phyloP scores from a whole-genome alignment of 1,284 basidiomycete species.

The Cystobasidium slooffiae region DNA sequence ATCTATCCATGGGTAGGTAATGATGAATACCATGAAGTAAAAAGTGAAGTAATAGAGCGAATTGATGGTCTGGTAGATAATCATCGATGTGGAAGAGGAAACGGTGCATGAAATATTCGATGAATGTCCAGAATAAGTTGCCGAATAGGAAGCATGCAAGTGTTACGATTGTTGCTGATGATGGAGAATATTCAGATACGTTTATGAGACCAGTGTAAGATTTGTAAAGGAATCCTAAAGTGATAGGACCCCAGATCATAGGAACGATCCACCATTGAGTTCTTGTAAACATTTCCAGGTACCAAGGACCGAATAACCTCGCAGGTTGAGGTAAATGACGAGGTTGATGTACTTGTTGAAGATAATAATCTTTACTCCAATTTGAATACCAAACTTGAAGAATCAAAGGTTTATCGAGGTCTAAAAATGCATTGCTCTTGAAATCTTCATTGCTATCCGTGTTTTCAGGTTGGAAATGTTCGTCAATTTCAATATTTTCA shows the following conservation, averaged over 20 bases:
- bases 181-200: slow-evolving; percentile 59
- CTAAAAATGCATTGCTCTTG: slow-evolving; percentile 88
- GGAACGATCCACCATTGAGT: slow-evolving; percentile 97
- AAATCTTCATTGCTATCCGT: slow-evolving; percentile 79
- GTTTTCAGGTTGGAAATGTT: slow-evolving; percentile 85
- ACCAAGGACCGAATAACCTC: slow-evolving; percentile 78
- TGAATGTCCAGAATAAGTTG: slow-evolving; percentile 88
- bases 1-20: slow-evolving; percentile 75
- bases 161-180: slow-evolving; percentile 59
- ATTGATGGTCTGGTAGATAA: slow-evolving; percentile 80
- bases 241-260: slow-evolving; percentile 87
- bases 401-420: slow-evolving; percentile 83
- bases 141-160: slow-evolving; percentile 73
- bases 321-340: slow-evolving; percentile 86
- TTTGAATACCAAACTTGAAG: slow-evolving; percentile 81
- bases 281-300: slow-evolving; percentile 85
- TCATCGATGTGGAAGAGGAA: slow-evolving; percentile 98
- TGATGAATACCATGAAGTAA: slow-evolving; percentile 95
- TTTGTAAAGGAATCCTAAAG: slow-evolving; percentile 69
- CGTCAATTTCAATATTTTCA: slow-evolving; percentile 63
- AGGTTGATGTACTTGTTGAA: slow-evolving; percentile 95
- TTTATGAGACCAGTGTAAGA: slow-evolving; percentile 40
- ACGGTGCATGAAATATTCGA: slow-evolving; percentile 94
- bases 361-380: slow-evolving; percentile 92
- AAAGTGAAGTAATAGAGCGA: slow-evolving; percentile 87